Evolutionary conservation across 768 basidiomycete species (phyloP).

Genomic region (Boletus pseudo-olivaceus): DNA sequence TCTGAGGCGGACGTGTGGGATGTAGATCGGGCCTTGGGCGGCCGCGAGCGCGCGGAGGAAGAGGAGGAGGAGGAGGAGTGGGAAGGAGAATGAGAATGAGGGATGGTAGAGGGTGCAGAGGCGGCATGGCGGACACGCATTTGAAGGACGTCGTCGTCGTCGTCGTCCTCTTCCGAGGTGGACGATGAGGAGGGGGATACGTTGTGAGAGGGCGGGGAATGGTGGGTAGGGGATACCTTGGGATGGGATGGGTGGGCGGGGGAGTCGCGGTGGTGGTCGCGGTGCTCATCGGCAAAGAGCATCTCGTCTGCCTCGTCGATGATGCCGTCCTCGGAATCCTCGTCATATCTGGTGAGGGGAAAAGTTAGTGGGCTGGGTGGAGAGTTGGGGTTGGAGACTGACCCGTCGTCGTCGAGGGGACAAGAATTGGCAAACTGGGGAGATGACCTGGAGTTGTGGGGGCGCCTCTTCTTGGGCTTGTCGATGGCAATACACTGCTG

Average conservation of each 20-base stretch:
- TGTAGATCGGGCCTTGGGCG: conserved; percentile 30
- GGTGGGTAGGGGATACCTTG: conserved; percentile 12
- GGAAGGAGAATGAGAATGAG: conserved; percentile 41
- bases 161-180: conserved; percentile 41
- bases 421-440: conserved; percentile 26
- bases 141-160: conserved; percentile 59
- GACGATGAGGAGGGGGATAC: conserved; percentile 31
- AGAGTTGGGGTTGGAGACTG: conserved; percentile 24
- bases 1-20: conserved; percentile 16
- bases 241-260: conserved; percentile 14
- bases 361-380: background rate
- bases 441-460: conserved; percentile 6
- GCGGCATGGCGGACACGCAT: conserved; percentile 45
- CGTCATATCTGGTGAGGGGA: conserved; percentile 53
- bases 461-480: conserved; percentile 48
- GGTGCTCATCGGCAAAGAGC: conserved; percentile 28
- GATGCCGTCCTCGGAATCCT: conserved; percentile 59
- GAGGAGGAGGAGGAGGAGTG: conserved; percentile 32
- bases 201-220: conserved; percentile 21
- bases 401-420: conserved; percentile 60
- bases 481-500: conserved; percentile 94
- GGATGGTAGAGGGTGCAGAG: conserved; percentile 17
- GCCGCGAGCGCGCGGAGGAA: conserved; percentile 22
- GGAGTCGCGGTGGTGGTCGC: conserved; percentile 20
- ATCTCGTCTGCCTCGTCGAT: conserved; percentile 47